Evolutionary conservation across 257 asterid species (phyloP), one percentile per base, ranked within the genome.

Genomic region (Solanum gracilifrons): DNA sequence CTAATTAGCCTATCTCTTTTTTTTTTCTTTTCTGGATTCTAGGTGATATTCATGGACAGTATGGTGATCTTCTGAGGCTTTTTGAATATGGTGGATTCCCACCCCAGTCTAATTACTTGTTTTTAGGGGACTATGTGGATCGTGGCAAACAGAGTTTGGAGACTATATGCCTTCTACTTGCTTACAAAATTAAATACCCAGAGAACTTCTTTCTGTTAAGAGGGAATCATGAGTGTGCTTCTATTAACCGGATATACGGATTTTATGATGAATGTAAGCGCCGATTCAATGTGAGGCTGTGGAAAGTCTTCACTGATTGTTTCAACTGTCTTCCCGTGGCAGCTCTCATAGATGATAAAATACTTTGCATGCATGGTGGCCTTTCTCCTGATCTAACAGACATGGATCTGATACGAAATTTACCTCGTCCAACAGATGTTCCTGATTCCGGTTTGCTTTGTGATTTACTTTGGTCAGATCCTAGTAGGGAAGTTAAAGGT

Each of bases 11-110:
- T 39, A 16, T 62, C 37, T 48, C 10, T 48, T n/a, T 33, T 20
- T 76, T 51, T 35, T 86, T 64, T 5, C 16, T 13, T 43, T 43
- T 43, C 64, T 55, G 88, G 77, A 37, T 86, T 90, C 62, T 87
- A 90, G 92, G 91, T 87, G 91, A 90, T 82, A 90, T 90, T 85
- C 91, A 90, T 84, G 92, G 92, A 62, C 92, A 90, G 48, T 90
- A 88, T 85, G 87, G 88, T 66, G 92, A 90, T 86, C 92, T 89
- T 82, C 58, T 90, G 69, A 83, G 92, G 89, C 89, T 90, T 66
- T 88, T 90, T 86, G 92, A 90, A 79, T 90, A 89, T 68, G 92
- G 92, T 32, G 92, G 91, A 16, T 89, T 90, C 72, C 91, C 92
- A 36, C 92, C 91, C 18, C 89, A 89, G 80, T 88, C 92, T 39